Evolutionary conservation across 2,329 filamentous ascomycete species (phyloP), one percentile per base, ranked within the genome.

Genomic region (Botrytis medusae): DNA sequence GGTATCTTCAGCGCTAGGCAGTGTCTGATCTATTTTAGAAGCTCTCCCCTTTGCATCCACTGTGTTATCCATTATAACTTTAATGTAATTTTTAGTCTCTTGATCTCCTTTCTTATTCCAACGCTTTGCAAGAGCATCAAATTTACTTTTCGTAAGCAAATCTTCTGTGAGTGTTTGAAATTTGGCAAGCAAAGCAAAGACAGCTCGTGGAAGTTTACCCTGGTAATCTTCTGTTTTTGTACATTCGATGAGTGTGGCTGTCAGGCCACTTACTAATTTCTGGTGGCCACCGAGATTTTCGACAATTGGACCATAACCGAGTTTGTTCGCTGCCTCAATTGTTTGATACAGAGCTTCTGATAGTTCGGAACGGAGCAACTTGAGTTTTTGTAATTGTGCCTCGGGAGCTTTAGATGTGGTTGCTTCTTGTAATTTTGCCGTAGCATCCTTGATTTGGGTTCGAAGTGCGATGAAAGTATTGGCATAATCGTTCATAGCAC

Each of bases 41-140:
- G 75, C 75, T 68, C 74, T 77, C 69, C 79, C 78, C 69, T 79
- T 79, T 20, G 78, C 78, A 61, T 81, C 79, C 16, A 69, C 74
- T 12, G 80, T 81, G 73, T 79, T 82, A 34, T 79, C 77, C n/a
- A 86, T 82, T 64, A 92, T 90, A 74, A 86, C 86, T 51, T 86
- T 85, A 7, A 91, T 88, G 64, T 91, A 83, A 7, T 85, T 86
- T 77, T 91, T 91, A 65, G 89, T 87, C 70, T 91, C 88, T 0
- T 87, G 85, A 78, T 92, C 90, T 40, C 89, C 91, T 78, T 89
- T 90, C 78, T 80, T 90, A 74, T 86, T 86, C 78, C 92, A 88
- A 14, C 88, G 86, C 74, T 88, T 88, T 59, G 90, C 85, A 25
- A 92, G 87, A 72, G 87, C 89, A 73, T 89, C 87, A 72, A 94